These are phyloP conservation scores for Gomphus bonarii DNA, from an alignment of 1,284 basidiomycete species.

Conservation along the genomic window DNA sequence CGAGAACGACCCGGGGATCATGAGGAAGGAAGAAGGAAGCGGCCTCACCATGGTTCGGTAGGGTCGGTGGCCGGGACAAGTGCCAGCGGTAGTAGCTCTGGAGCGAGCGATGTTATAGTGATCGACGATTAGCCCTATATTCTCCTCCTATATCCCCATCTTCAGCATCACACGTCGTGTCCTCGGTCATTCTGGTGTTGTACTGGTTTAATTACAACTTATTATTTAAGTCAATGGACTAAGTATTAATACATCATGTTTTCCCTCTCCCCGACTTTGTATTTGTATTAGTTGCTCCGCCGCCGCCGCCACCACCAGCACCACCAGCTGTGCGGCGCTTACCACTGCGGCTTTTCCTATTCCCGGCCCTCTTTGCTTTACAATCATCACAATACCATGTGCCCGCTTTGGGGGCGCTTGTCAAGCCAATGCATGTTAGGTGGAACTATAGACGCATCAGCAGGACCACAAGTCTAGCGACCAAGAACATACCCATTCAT, in stretches of 20 bases:
- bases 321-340: conserved; percentile 36
- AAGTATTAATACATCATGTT: background rate
- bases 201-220: background rate
- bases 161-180: background rate
- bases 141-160: background rate
- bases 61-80: conserved; percentile 12
- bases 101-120: conserved; percentile 26
- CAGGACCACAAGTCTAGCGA: conserved; percentile 7
- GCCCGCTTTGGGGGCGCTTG: conserved; percentile 52
- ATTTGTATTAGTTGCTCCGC: conserved; percentile 8
- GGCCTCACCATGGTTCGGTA: conserved; percentile 9
- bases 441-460: conserved; percentile 56
- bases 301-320: conserved; percentile 19
- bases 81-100: conserved; percentile 9
- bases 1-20: conserved; percentile 16
- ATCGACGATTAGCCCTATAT: conserved; percentile 26
- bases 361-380: conserved; percentile 34
- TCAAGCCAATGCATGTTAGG: conserved; percentile 67
- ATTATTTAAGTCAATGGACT: background rate
- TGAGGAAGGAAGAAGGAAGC: conserved; percentile 12
- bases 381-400: conserved; percentile 78
- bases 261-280: conserved; percentile 4
- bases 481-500: conserved; percentile 79
- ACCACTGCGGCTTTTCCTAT: conserved; percentile 36
- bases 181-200: background rate